phyloP scores from a whole-genome alignment of 1,284 basidiomycete genomes.

The Boletus austroedulis region DNA sequence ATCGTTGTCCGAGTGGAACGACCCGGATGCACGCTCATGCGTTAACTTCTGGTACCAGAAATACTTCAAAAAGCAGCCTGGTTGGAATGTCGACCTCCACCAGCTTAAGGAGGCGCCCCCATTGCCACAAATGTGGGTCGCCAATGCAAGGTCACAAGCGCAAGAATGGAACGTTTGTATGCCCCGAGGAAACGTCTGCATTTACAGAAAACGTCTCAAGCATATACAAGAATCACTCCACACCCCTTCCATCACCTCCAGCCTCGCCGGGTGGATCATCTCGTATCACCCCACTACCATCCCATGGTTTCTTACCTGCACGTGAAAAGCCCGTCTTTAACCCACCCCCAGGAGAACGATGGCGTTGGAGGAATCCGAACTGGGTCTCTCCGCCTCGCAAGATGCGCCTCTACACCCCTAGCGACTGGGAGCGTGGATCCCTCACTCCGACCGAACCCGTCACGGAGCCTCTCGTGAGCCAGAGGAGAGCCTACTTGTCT shows the following conservation, averaged over 20 bases:
- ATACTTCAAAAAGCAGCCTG: constrained; percentile 5
- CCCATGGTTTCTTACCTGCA: constrained; percentile 21
- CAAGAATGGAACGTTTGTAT: constrained; percentile 31
- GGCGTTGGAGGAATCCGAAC: constrained; percentile 38
- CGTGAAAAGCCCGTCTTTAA: constrained; percentile 23
- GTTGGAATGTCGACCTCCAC: constrained; percentile 31
- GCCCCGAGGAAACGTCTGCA: constrained; percentile 19
- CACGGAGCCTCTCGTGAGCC: constrained; percentile 20
- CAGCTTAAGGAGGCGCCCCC: constrained; percentile 33
- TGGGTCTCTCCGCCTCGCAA: constrained; percentile 38
- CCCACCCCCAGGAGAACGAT: constrained; percentile 29
- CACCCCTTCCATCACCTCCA: constrained; percentile 32
- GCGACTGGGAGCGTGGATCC: constrained; percentile 23
- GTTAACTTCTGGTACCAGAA: constrained; percentile 5
- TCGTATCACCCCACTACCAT: constrained; percentile 15
- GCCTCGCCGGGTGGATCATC: constrained; percentile 26
- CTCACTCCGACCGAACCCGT: constrained; percentile 34
- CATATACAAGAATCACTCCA: constrained; percentile 23
- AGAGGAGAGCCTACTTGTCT: background rate
- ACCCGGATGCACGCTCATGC: background rate
- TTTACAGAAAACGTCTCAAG: constrained; percentile 18
- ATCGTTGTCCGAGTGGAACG: background rate
- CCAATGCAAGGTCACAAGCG: constrained; percentile 37
- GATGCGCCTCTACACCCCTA: constrained; percentile 24
- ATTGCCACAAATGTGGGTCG: constrained; percentile 35